Evolutionary conservation across 768 basidiomycete genomes (phyloP), one percentile per base, ranked within the genome.

Genomic region (Trametes maxima): DNA sequence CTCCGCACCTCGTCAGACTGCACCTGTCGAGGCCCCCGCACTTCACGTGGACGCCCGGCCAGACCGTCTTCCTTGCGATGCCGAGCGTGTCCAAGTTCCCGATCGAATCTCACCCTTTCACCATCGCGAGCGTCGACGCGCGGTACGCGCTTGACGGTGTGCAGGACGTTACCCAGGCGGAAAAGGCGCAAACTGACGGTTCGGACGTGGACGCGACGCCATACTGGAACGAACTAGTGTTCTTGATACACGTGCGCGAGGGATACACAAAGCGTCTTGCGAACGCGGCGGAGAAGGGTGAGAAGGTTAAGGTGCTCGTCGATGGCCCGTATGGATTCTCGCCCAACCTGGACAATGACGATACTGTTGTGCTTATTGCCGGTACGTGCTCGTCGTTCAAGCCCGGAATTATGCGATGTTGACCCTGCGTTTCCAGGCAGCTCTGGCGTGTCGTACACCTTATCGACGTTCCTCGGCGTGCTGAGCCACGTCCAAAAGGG

Each of bases 61-160:
- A 87, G 69, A 76, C 77, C 35, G 80, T 77, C 0, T 86, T 78
- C 64, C 72, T 87, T 25, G 77, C 74, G 10, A 73, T 86, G 64
- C 84, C 84, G 4, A 66, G 74, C 1, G 73, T 84, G 4, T 81
- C 81, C 11, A 53, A 51, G 0, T 68, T 77, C 22, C 79, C 80
- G 2, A 77, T 81, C 36, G 82, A 87, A 68, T 71, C 82, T 0
- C 86, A 87, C 61, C 86, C 86, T 0, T 87, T 88, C 71, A 85
- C 86, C 0, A 86, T 87, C 55, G 75, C 82, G 3, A 54, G 56
- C 43, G 57, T 62, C 43, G 60, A 62, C 48, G 35, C 48, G 35
- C 42, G 48, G 33, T 63, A 63, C 53, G 28, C 42, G 22, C 47
- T 63, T 10, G 35, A 11, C 24, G 58, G 37, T 13, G 21, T 16